Conservation (phyloP, 345 rosid genomes). For the Salix koriyanagi region DNA sequence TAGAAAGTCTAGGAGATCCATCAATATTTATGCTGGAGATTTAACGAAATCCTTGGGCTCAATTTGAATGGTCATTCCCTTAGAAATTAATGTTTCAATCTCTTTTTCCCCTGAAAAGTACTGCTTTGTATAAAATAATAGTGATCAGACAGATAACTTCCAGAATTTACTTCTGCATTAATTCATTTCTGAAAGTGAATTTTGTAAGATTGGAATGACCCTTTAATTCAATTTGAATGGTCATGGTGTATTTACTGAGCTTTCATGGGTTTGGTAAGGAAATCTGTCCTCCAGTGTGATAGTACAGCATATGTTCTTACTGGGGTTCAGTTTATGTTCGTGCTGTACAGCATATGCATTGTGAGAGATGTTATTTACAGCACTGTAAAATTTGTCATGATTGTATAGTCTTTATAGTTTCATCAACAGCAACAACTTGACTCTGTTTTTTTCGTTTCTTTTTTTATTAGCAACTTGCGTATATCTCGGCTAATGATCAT, state of each 20-base stretch:
- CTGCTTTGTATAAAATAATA: slow-evolving; percentile 15
- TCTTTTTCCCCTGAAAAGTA: neutral
- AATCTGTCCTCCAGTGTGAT: neutral
- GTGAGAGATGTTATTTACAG: neutral
- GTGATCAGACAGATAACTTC: slow-evolving; percentile 37
- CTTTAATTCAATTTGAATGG: neutral
- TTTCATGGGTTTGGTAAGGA: neutral
- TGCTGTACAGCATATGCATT: neutral
- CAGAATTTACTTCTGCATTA: slow-evolving; percentile 26
- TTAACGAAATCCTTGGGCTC: no score
- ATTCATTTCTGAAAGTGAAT: slow-evolving; percentile 17
- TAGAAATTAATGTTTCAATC: no score
- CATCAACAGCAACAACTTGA: no score
- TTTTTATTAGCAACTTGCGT: no score
- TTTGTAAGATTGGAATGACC: slow-evolving; percentile 13
- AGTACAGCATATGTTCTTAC: neutral
- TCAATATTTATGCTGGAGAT: no score
- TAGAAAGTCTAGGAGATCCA: neutral
- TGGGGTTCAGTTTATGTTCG: neutral
- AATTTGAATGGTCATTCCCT: no score
- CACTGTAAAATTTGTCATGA: no score
- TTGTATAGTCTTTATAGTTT: no score
- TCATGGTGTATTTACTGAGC: slow-evolving; percentile 2
- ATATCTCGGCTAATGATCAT: no score
- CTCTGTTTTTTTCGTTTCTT: no score